Conservation (phyloP, 371 early-diverging fungal species). For the Basidiobolus meristosporus region DNA sequence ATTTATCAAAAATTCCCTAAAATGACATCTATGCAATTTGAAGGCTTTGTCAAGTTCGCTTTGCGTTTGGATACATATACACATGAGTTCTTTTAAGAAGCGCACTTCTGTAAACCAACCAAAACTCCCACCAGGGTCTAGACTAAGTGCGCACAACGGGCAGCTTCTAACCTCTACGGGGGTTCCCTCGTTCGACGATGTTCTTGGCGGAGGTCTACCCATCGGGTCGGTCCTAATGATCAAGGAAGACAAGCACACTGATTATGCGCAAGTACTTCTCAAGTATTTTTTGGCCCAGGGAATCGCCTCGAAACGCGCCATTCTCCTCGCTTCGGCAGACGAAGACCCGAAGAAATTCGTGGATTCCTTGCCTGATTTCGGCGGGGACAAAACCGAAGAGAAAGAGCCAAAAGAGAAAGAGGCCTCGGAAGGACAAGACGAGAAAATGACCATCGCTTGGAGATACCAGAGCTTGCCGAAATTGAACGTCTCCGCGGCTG, state of each 20-base stretch:
- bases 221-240: constrained; percentile 62
- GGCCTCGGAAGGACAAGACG: constrained; percentile 7
- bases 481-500: constrained; percentile 19
- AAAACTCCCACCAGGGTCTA: constrained; percentile 51
- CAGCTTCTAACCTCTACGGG: constrained; percentile 68
- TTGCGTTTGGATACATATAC: no score
- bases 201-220: constrained; percentile 72
- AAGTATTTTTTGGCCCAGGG: constrained; percentile 79
- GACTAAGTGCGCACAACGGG: constrained; percentile 59
- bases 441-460: constrained; percentile 83
- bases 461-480: constrained; percentile 65
- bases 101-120: constrained; percentile 37
- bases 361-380: constrained; percentile 10
- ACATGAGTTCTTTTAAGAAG: constrained; percentile 53
- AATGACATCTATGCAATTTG: no score
- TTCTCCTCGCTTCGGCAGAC: constrained; percentile 45
- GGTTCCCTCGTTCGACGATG: constrained; percentile 74
- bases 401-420: constrained; percentile 6
- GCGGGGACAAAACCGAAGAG: constrained; percentile 23
- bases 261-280: constrained; percentile 59
- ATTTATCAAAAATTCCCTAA: no score
- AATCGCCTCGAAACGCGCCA: constrained; percentile 49
- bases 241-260: constrained; percentile 64
- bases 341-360: constrained; percentile 28
- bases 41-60: no score